Evolutionary conservation across 164 flowering plant species (phyloP), one percentile per base, ranked within the genome.

Genomic region (Warburgia ugandensis): DNA sequence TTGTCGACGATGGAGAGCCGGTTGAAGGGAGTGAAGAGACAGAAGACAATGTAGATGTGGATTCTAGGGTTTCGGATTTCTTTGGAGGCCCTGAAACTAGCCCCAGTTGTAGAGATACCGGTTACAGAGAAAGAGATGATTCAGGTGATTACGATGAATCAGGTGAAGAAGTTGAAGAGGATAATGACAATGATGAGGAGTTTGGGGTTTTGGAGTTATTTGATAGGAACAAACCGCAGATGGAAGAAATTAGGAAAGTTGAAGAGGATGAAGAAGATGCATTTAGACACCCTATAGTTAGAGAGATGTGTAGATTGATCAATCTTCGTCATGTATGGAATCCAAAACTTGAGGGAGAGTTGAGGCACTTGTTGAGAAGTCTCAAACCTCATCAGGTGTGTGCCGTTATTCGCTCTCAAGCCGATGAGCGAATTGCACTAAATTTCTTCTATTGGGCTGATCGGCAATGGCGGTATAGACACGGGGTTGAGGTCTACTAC

Each of bases 391-490:
- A 48, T 4, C 89, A 77, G 50, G 83, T 92, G 27, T 88, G 82
- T 65, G 90, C 90, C 4, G 96, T 87, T 25, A 68, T 87, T 26
- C 75, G 61, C 10, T 69, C 68, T 22, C 88, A 67, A 54, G 50
- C 50, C 4, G 96, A 91, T 61, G 84, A 78, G 50, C 71, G 95
- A 11, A 62, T 77, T 36, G 87, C 98, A 23, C 60, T 85, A 62
- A 59, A 71, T n/a, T 85, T 91, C 68, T 91, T 87, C 66, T 78
- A 81, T 50, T 91, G 96, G 98, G 95, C 88, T 45, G 86, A 91
- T 32, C 44, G 88, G 43, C 94, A 83, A 48, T 85, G 96, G 96
- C 67, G 94, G 42, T 91, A 91, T 54, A 67, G 83, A 20, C 98
- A 88, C 54, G 74, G 66, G 23, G 72, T 71, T 0, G 51, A 72